Evolutionary conservation across 2,329 filamentous ascomycete genomes (phyloP), one percentile per base, ranked within the genome.

Genomic region (Fusarium nelsonii): DNA sequence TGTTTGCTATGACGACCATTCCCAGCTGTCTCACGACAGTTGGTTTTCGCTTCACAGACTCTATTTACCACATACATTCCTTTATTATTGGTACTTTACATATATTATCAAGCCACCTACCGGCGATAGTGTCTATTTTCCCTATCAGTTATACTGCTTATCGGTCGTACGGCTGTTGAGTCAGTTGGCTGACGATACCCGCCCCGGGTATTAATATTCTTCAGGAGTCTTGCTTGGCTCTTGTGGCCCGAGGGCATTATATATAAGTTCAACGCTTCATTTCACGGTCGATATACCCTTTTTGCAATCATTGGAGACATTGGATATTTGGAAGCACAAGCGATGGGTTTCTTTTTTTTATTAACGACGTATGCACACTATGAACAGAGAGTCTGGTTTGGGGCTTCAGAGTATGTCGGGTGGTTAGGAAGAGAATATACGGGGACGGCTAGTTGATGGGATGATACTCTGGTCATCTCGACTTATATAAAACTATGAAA

Each of bases 91-190:
- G 59, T 62, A 66, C 48, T 70, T 69, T 75, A 67, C 67, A 73
- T 70, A 75, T 74, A 66, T 72, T 67, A 73, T 68, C 62, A 69
- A 66, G 71, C 70, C 71, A 74, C 58, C 44, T 60, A 70, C 62
- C 70, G 76, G 75, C 75, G 71, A 78, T 77, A 75, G 75, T 75
- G 74, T 78, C 76, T 77, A 77, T 76, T 77, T 69, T 75, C 69
- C 75, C 71, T 62, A 58, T 41, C 64, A 45, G 12, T 50, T 53
- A 7, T 62, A 41, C 50, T 52, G 5, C 30, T 16, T 40, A 28
- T 6, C 23, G 18, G 65, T 53, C 46, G 10, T 51, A 33, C 34
- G 20, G 39, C 59, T 58, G 49, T 52, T 30, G 43, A 37, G 43
- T 10, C 54, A 44, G 26, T 54, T 45, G 44, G 70, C 39, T 58